Conservation (phyloP, 176 grass and related monocot species). For the Zoysia japonica region DNA sequence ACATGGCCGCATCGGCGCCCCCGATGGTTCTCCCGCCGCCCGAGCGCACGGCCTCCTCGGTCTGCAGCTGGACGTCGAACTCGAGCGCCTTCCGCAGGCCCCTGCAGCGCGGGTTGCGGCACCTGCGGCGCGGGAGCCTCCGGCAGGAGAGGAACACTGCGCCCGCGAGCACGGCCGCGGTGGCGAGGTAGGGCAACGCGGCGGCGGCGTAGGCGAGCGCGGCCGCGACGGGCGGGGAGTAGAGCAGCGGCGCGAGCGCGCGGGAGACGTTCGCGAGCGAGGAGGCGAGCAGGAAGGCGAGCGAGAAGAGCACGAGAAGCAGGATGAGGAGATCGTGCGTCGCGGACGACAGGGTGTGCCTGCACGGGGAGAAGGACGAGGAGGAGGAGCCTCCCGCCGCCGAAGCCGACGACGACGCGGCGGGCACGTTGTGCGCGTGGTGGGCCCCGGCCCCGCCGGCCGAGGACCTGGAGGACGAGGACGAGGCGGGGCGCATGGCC, state of each 20-base stretch:
- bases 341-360: slow-evolving; percentile 73
- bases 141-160: slow-evolving; percentile 52
- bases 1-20: slow-evolving; percentile 59
- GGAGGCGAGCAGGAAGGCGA: slow-evolving; percentile 74
- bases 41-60: slow-evolving; percentile 63
- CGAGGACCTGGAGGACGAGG: slow-evolving; percentile 29
- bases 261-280: slow-evolving; percentile 70
- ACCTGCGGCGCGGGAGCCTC: slow-evolving; percentile 57
- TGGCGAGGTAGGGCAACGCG: slow-evolving; percentile 50
- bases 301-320: slow-evolving; percentile 80
- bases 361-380: slow-evolving; percentile 38
- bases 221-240: slow-evolving; percentile 33
- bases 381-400: slow-evolving; percentile 4
- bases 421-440: slow-evolving; percentile 27
- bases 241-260: slow-evolving; percentile 55
- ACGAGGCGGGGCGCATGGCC: slow-evolving; percentile 44
- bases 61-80: slow-evolving; percentile 96
- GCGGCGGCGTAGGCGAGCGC: background rate
- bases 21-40: slow-evolving; percentile 42
- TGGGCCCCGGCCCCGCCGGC: slow-evolving; percentile 1
- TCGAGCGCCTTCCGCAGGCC: slow-evolving; percentile 84
- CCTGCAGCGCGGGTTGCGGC: slow-evolving; percentile 74
- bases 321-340: slow-evolving; percentile 94
- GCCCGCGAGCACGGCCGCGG: slow-evolving; percentile 43
- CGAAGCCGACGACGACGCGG: slow-evolving; percentile 35